Conservation (phyloP, 2,329 filamentous ascomycete species). For the Xylaria sp. region DNA sequence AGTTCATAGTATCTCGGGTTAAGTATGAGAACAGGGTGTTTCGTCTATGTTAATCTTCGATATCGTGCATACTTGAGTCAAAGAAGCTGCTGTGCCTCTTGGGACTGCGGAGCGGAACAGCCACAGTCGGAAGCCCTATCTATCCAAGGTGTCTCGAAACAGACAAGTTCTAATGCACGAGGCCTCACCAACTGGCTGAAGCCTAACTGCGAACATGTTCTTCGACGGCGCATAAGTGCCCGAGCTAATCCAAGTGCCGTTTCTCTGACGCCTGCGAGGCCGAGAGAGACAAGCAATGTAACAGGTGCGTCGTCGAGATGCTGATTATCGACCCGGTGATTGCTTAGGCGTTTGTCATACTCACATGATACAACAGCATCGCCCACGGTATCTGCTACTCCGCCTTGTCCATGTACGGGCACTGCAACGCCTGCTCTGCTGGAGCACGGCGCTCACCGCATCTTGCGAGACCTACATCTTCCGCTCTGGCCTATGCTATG, state of each 20-base stretch:
- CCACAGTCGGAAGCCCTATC: slow-evolving; percentile 2
- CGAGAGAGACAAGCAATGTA: background rate
- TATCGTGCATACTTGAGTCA: slow-evolving; percentile 4
- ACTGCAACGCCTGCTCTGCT: slow-evolving; percentile 10
- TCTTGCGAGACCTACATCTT: slow-evolving; percentile 14
- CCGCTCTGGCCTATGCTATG: background rate
- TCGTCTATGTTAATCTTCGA: background rate
- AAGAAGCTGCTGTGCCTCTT: slow-evolving; percentile 17
- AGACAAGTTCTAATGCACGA: slow-evolving; percentile 3
- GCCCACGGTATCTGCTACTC: slow-evolving; percentile 7
- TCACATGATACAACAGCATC: slow-evolving; percentile 11
- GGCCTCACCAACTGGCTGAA: slow-evolving; percentile 6
- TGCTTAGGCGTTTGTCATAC: slow-evolving; percentile 20
- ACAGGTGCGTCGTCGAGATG: background rate
- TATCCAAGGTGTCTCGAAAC: slow-evolving; percentile 3
- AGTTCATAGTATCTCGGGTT: slow-evolving; percentile 4
- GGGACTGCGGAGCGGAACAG: slow-evolving; percentile 6
- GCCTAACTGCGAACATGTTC: background rate
- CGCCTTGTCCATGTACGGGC: slow-evolving; percentile 4
- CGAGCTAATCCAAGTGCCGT: background rate
- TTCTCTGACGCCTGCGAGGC: background rate
- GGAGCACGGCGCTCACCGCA: background rate
- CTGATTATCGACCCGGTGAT: slow-evolving; percentile 10
- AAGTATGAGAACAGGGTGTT: background rate
- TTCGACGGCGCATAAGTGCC: background rate